Evolutionary conservation across 1,284 basidiomycete species (phyloP), one percentile per base, ranked within the genome.

Genomic region (Moesziomyces sp.): DNA sequence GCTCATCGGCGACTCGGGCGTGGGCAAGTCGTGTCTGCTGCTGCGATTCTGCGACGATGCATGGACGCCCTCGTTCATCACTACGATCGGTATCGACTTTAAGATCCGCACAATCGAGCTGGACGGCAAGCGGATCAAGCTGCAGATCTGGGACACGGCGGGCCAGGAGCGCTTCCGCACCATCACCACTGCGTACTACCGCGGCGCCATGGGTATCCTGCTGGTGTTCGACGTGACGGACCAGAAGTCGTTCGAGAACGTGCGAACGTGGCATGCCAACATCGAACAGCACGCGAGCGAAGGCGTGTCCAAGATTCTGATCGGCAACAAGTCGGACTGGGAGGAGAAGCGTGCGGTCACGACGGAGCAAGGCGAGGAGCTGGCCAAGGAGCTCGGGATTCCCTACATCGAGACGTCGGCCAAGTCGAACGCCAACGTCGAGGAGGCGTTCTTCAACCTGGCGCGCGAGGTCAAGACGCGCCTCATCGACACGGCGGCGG

Each of bases 301-400:
- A 80, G 95, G 94, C 40, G 97, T 99, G 68, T 97, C 97, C 89
- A 99, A 98, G 90, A 94, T 99, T 71, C 90, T 99, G 59, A 93
- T 99, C 72, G 97, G 97, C 53, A 99, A 99, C 88, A 99, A 99
- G 87, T 97, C 92, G 64, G 97, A 99, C 86, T 97, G 95, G 94
- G 90, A 91, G 58, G 96, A 98, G 86, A 98, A 98, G 88, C 91
- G 93, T 51, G 92, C 90, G 23, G 92, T 99, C 57, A 91, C 93
- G 2, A 90, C 91, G 82, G 91, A 93, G 80, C 91, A 93, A 85
- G 86, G 84, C 13, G 80, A 86, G 52, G 85, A 91, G 76, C 88
- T 96, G 35, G 94, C 94, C 14, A 87, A 90, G 55, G 93, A 96
- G 84, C 88, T 99, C 50, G 95, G 94, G 30, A 89, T 99, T 85